A percentile compares a stretch with the other conserved stretches of the same genome.
phyloP scores from a whole-genome alignment of 225 moss, liverwort and hornwort species.

The Pleurozium schreberi region DNA sequence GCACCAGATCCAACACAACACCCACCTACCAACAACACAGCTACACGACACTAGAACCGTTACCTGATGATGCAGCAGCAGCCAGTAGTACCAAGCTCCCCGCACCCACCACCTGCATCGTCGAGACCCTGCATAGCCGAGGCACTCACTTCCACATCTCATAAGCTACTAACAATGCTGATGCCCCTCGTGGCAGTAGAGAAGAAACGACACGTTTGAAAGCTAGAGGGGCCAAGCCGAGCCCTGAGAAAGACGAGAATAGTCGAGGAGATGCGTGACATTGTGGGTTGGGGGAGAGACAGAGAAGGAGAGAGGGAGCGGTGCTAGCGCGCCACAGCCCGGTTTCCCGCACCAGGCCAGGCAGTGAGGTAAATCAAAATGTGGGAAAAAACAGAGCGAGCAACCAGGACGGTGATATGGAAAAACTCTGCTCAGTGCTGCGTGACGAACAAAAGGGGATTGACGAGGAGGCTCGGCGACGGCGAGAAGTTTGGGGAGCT shows the following conservation, averaged over 20 bases:
- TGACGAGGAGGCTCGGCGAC: not conserved
- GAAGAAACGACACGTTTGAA: not conserved
- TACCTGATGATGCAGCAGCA: not conserved
- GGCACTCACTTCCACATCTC: not conserved
- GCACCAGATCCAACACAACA: not conserved
- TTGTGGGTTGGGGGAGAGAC: not conserved
- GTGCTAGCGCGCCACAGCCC: slow-evolving; percentile 21
- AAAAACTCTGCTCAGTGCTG: not conserved
- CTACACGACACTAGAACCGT: not conserved
- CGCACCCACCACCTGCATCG: not conserved
- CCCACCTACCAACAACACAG: not conserved
- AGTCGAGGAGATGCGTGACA: not conserved
- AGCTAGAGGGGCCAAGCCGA: not conserved
- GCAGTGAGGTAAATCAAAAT: not conserved
- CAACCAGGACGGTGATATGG: not conserved
- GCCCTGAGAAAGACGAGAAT: not conserved
- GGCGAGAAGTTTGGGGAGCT: not conserved
- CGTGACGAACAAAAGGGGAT: not conserved
- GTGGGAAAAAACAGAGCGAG: not conserved
- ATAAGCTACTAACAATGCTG: not conserved
- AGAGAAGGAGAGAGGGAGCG: not conserved
- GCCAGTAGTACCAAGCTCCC: not conserved
- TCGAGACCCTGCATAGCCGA: not conserved
- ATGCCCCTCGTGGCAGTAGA: not conserved
- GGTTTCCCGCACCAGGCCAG: slow-evolving; percentile 2